phyloP scores from a whole-genome alignment of 1,284 basidiomycete genomes.

The Marasmius tenuissimus region DNA sequence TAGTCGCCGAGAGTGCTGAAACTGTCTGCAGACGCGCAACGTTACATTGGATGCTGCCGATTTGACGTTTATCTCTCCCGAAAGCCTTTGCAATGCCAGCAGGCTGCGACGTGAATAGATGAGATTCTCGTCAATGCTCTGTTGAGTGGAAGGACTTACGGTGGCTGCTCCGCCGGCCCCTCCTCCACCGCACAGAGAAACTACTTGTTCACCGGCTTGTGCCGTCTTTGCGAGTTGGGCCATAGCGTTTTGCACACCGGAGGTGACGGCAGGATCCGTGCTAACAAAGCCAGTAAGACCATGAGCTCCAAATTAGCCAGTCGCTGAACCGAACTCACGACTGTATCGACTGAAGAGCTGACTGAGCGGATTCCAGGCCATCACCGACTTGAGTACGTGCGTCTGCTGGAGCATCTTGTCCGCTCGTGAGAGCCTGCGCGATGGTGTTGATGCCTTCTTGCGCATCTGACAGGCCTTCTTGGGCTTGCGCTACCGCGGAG shows the following conservation, averaged over 20 bases:
- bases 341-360: conserved; percentile 30
- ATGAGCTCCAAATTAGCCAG: background rate
- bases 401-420: conserved; percentile 32
- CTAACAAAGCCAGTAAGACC: background rate
- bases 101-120: too few relatives aligned
- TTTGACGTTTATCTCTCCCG: conserved; percentile 19
- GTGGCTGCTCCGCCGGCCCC: conserved; percentile 16
- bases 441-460: conserved; percentile 31
- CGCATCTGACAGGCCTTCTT: conserved; percentile 24
- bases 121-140: too few relatives aligned
- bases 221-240: background rate
- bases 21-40: conserved; percentile 34
- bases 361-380: conserved; percentile 29
- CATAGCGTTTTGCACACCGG: background rate
- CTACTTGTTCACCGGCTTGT: background rate
- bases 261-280: background rate
- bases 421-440: conserved; percentile 29
- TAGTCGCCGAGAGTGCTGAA: conserved; percentile 25
- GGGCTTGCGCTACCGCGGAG: too few relatives aligned
- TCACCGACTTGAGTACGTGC: conserved; percentile 32
- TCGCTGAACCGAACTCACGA: conserved; percentile 27
- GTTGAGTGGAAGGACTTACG: background rate
- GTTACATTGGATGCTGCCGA: conserved; percentile 36
- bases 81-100: too few relatives aligned
- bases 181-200: background rate